Percentiles rank a stretch among this genome's conserved stretches.
These are phyloP conservation scores for Dactylellina cionopaga DNA, from an alignment of 2,329 filamentous ascomycete genomes.

Conservation along the genomic window DNA sequence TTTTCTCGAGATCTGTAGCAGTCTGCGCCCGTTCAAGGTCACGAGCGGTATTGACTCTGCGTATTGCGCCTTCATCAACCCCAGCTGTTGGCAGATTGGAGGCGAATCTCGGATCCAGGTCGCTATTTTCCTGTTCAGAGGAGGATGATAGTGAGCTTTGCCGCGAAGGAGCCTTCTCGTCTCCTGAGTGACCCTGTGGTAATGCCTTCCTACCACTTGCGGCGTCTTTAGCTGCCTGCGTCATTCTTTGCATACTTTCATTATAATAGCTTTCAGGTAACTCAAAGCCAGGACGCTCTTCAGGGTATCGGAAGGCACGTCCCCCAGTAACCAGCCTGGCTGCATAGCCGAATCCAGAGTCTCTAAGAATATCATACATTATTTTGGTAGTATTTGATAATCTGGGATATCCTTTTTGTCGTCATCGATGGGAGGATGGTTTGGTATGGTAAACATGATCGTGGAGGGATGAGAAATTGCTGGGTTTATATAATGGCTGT, in stretches of 20 bases:
- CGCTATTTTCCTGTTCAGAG: neutral
- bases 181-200: slow-evolving; percentile 6
- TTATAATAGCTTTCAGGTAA: slow-evolving; percentile 28
- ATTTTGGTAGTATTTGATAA: neutral
- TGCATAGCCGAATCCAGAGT: slow-evolving; percentile 70
- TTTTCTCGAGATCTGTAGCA: slow-evolving; percentile 61
- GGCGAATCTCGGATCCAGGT: neutral
- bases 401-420: neutral
- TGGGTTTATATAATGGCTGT: neutral
- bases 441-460: neutral
- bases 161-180: slow-evolving; percentile 47
- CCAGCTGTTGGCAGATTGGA: slow-evolving; percentile 52
- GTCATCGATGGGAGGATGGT: neutral
- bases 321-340: slow-evolving; percentile 68
- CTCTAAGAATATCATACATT: slow-evolving; percentile 62
- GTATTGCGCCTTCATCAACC: slow-evolving; percentile 30
- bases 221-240: slow-evolving; percentile 18
- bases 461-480: neutral
- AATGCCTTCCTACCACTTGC: slow-evolving; percentile 26
- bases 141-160: slow-evolving; percentile 41
- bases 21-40: slow-evolving; percentile 61
- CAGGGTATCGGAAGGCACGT: slow-evolving; percentile 68
- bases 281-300: slow-evolving; percentile 68
- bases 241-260: slow-evolving; percentile 47
- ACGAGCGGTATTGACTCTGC: slow-evolving; percentile 59